These are phyloP conservation scores for Haematococcus lacustris DNA, from an alignment of 139 green algal species.

Conservation along the genomic window DNA sequence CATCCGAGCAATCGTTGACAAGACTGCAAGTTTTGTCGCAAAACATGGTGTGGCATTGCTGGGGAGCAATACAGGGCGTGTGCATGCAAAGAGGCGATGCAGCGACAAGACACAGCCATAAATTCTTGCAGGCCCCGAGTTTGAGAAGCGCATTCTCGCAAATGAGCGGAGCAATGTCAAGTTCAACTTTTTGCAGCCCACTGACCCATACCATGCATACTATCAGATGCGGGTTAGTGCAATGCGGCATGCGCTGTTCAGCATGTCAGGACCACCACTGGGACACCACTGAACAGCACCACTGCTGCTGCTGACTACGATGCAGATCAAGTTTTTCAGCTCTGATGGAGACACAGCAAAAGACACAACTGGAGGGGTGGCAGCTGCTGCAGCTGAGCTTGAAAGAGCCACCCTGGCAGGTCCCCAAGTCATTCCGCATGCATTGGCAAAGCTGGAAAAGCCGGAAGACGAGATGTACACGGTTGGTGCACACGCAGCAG, in stretches of 20 bases:
- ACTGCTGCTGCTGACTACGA: too few relatives aligned
- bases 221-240: conserved; percentile 78
- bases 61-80: too few relatives aligned
- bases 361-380: neutral
- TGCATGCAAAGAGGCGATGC: too few relatives aligned
- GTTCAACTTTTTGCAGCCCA: conserved; percentile 89
- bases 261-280: too few relatives aligned
- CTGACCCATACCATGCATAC: conserved; percentile 94
- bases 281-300: too few relatives aligned
- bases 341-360: too few relatives aligned
- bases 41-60: conserved; percentile 72
- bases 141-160: conserved; percentile 88
- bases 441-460: conserved; percentile 52
- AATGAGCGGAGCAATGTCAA: conserved; percentile 92
- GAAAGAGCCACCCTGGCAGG: conserved; percentile 5
- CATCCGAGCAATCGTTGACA: conserved; percentile 95
- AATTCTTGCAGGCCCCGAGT: conserved; percentile 62
- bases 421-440: conserved; percentile 5
- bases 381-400: neutral
- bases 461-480: conserved; percentile 88
- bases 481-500: conserved; percentile 33
- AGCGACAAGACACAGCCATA: too few relatives aligned
- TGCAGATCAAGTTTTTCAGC: too few relatives aligned
- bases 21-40: conserved; percentile 95
- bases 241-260: too few relatives aligned